Base-by-base conservation (phyloP, 192 early-diverging fungal species). In the Jimgerdemannia flammicorona region DNA sequence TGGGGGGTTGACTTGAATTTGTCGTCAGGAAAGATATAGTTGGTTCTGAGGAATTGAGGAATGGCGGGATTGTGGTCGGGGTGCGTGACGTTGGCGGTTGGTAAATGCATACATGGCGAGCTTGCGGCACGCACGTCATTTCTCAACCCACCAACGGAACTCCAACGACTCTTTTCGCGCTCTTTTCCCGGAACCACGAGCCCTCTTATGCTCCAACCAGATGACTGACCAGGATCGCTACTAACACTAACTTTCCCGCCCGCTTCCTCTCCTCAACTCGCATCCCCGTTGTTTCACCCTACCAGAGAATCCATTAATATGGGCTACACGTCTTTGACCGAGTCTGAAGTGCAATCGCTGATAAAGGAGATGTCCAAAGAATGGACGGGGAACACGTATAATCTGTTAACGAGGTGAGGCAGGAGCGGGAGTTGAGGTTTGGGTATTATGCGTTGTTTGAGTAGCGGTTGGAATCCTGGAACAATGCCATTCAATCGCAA, bases 311-410 rank as follows among this genome's bases (percentile, higher is more conserved):
- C 76, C 1, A 77, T 81, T n/a, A 67, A 72, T 49, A 71, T 82
- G 72, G 81, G 81, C 3, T 72, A 70, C 44, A 77, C 72, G 9
- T 20, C 66, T 43, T 9, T 79, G 44, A 64, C 72, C 6, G 75
- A 79, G 11, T 71, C 75, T 18, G 64, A 78, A 14, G 71, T 82
- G 10, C 54, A 69, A 8, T 59, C 67, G 3, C 1, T 74, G 3
- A 65, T 82, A 3, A 59, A 79, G 64, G 69, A 42, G 3, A 10
- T 82, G 14, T 82, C 81, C 14, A 40, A 76, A 4, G 81, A 82
- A n/a, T 82, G 67, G 70, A 66, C 68, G 20, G 81, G 81, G 3
- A 73, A 75, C 29, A 70, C 77, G 18, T 82, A 82, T 54, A 82
- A 79, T 42, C 64, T 82, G 20, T 68, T 82, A 9, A 79, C 78